These are phyloP conservation scores for Russula sp. DNA, from an alignment of 768 basidiomycete genomes.

Conservation along the genomic window DNA sequence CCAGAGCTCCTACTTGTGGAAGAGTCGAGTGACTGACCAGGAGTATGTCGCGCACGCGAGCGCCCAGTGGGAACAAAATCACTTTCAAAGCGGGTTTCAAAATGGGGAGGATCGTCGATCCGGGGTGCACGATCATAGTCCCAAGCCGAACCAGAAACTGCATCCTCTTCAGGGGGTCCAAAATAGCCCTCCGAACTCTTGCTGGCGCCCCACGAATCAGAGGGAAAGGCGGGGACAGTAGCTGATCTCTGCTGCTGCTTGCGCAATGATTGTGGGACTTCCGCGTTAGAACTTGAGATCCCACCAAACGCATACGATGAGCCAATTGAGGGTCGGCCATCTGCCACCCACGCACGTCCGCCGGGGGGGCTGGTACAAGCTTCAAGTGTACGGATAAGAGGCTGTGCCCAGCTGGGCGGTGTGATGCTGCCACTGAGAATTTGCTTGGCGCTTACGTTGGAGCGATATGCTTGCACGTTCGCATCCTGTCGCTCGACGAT, in stretches of 20 bases:
- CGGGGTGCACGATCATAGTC: constrained; percentile 18
- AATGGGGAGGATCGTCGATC: constrained; percentile 15
- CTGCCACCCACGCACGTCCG: constrained; percentile 56
- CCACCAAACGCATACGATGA: constrained; percentile 52
- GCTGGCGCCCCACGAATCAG: constrained; percentile 50
- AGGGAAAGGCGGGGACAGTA: constrained; percentile 47
- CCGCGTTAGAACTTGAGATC: constrained; percentile 36
- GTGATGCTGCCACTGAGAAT: constrained; percentile 73
- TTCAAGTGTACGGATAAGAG: constrained; percentile 68
- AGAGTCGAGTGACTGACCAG: constrained; percentile 2
- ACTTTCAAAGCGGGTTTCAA: constrained; percentile 16
- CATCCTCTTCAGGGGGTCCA: constrained; percentile 24
- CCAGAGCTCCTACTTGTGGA: not conserved
- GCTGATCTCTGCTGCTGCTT: constrained; percentile 12
- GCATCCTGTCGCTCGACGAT: constrained; percentile 94
- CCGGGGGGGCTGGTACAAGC: constrained; percentile 64
- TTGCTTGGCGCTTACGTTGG: constrained; percentile 66
- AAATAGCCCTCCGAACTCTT: constrained; percentile 54
- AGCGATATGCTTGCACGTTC: constrained; percentile 72
- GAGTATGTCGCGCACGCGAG: constrained; percentile 3
- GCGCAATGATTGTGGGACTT: constrained; percentile 21
- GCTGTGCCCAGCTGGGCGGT: constrained; percentile 71
- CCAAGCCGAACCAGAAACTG: constrained; percentile 21
- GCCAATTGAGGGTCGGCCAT: constrained; percentile 29
- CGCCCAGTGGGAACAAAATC: constrained; percentile 14